phyloP scores from a whole-genome alignment of 345 rosid species.

The Triadica sebifera region DNA sequence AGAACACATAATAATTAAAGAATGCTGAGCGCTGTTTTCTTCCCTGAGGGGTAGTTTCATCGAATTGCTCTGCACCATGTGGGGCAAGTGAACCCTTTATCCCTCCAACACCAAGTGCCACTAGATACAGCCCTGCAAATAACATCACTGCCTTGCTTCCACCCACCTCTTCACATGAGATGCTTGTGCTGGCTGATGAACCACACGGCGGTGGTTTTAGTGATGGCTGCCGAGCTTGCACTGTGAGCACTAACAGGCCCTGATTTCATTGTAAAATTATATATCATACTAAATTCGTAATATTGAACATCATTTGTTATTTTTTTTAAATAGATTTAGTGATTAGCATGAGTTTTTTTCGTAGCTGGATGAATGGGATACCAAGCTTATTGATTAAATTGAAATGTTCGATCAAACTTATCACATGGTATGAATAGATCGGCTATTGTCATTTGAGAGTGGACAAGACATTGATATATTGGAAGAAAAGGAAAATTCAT shows the following conservation, averaged over 20 bases:
- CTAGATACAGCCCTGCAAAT: constrained; percentile 72
- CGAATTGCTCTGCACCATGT: constrained; percentile 96
- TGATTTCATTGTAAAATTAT: too few relatives aligned
- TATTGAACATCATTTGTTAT: too few relatives aligned
- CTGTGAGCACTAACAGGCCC: constrained; percentile 51
- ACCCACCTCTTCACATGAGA: constrained; percentile 34
- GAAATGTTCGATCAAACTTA: too few relatives aligned
- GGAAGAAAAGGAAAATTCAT: not conserved
- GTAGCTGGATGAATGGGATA: not conserved
- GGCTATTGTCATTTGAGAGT: not conserved
- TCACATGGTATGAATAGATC: not conserved
- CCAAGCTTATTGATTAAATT: not conserved
- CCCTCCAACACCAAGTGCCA: constrained; percentile 90
- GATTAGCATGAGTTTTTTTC: not conserved
- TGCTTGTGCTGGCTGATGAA: constrained; percentile 11
- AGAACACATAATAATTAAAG: constrained; percentile 82
- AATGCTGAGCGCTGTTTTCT: constrained; percentile 79
- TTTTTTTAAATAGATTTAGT: too few relatives aligned
- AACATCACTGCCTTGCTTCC: constrained; percentile 47
- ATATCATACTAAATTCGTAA: too few relatives aligned
- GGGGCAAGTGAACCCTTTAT: constrained; percentile 89
- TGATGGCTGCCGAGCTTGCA: constrained; percentile 57
- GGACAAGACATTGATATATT: too few relatives aligned
- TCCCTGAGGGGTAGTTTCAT: constrained; percentile 61
- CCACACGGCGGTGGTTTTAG: constrained; percentile 45